phyloP scores from a whole-genome alignment of 306 rosid species.

The Neltuma alba region DNA sequence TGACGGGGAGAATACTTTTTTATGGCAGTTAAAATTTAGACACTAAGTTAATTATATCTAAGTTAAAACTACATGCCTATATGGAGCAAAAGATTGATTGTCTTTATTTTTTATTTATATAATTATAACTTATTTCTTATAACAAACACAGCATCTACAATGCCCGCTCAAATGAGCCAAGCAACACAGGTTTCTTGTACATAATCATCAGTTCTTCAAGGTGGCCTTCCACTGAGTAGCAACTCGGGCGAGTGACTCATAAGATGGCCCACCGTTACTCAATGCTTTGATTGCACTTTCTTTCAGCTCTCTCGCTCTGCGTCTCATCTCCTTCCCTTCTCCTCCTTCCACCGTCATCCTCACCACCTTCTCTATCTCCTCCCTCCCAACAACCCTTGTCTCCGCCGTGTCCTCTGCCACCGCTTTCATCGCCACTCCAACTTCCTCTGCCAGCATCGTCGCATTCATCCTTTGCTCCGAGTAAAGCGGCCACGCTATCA shows the following conservation, averaged over 20 bases:
- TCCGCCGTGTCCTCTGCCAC: neutral
- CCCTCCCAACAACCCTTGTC: conserved; percentile 21
- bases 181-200: too few species aligned
- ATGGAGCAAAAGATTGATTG: too few species aligned
- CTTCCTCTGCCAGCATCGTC: neutral
- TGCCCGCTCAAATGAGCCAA: too few species aligned
- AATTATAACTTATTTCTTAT: too few species aligned
- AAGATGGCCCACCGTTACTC: conserved; percentile 29
- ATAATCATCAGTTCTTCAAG: neutral
- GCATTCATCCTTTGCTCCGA: neutral
- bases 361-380: conserved; percentile 46
- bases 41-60: too few species aligned
- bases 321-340: conserved; percentile 38
- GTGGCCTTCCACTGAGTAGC: conserved; percentile 20
- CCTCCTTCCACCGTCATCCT: conserved; percentile 41
- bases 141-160: too few species aligned
- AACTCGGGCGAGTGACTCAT: conserved; percentile 21
- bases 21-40: too few species aligned
- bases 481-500: neutral
- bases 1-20: too few species aligned
- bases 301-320: conserved; percentile 14
- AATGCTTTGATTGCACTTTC: conserved; percentile 31
- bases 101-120: too few species aligned
- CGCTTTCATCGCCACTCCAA: neutral
- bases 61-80: too few species aligned